These are phyloP conservation scores for Abelmoschus esculentus DNA, from an alignment of 345 rosid species.

Conservation along the genomic window DNA sequence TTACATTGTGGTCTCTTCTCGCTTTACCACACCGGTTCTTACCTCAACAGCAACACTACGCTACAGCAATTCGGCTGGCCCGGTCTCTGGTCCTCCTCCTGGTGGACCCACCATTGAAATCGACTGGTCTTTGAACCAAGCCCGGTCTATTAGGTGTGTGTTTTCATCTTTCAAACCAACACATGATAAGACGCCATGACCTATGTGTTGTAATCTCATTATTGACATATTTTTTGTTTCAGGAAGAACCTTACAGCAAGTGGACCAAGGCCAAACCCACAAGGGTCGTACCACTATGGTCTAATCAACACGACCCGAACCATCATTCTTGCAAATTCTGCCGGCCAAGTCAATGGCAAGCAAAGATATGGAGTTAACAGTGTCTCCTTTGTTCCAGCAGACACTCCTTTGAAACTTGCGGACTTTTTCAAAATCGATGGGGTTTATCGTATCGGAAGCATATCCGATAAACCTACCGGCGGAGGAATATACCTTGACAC, in stretches of 20 bases:
- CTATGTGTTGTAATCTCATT: no score
- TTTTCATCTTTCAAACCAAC: no score
- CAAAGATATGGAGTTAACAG: constrained; percentile 88
- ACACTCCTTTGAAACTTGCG: constrained; percentile 88
- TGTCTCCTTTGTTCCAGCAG: constrained; percentile 59
- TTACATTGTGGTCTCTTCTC: constrained; percentile 68
- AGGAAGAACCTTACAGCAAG: constrained; percentile 95
- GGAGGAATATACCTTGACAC: constrained; percentile 79
- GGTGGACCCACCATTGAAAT: constrained; percentile 86
- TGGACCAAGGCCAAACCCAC: constrained; percentile 99
- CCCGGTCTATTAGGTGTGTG: constrained; percentile 46
- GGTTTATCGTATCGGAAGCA: constrained; percentile 61
- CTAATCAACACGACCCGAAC: constrained; percentile 68
- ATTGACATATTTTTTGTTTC: not conserved
- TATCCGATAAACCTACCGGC: constrained; percentile 57
- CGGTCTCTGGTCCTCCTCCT: constrained; percentile 73
- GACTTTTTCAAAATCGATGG: constrained; percentile 86
- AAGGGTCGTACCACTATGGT: constrained; percentile 97
- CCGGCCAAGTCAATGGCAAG: constrained; percentile 77
- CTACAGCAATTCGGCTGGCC: constrained; percentile 71
- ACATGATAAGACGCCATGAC: no score
- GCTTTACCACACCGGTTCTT: constrained; percentile 50
- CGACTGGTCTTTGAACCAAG: constrained; percentile 93
- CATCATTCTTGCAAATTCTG: constrained; percentile 58
- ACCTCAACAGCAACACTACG: constrained; percentile 71